phyloP scores from a whole-genome alignment of 768 basidiomycete genomes.

The Boletus rufocinnamomeus region DNA sequence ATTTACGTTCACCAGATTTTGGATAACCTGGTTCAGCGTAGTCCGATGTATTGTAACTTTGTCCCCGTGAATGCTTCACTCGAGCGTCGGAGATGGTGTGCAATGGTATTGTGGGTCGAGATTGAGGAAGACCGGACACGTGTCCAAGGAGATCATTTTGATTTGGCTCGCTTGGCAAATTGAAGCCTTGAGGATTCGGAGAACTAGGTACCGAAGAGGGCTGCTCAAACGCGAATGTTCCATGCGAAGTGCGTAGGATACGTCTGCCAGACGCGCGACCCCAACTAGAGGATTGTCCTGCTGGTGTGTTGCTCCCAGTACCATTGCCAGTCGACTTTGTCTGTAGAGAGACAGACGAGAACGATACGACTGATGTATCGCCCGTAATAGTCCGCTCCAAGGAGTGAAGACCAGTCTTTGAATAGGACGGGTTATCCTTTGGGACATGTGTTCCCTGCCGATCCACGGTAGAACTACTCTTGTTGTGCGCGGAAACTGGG shows the following conservation, averaged over 20 bases:
- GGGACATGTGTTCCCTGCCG: constrained; percentile 10
- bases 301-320: constrained; percentile 23
- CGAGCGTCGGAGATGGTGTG: constrained; percentile 37
- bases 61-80: constrained; percentile 27
- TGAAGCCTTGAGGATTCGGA: constrained; percentile 25
- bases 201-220: constrained; percentile 54
- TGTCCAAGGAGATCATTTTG: constrained; percentile 8
- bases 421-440: constrained; percentile 8
- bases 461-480: constrained; percentile 31
- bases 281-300: constrained; percentile 54
- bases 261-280: constrained; percentile 53
- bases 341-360: constrained; percentile 38
- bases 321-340: constrained; percentile 41
- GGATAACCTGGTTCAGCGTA: constrained; percentile 18
- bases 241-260: constrained; percentile 48
- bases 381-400: constrained; percentile 34
- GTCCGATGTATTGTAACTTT: constrained; percentile 30
- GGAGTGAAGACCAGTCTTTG: constrained; percentile 19
- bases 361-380: constrained; percentile 34
- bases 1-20: constrained; percentile 20
- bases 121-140: constrained; percentile 10
- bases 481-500: constrained; percentile 46
- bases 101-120: constrained; percentile 20
- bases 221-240: constrained; percentile 68
- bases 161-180: constrained; percentile 19